Conservation (phyloP, 345 rosid genomes). For the Isatis tinctoria region DNA sequence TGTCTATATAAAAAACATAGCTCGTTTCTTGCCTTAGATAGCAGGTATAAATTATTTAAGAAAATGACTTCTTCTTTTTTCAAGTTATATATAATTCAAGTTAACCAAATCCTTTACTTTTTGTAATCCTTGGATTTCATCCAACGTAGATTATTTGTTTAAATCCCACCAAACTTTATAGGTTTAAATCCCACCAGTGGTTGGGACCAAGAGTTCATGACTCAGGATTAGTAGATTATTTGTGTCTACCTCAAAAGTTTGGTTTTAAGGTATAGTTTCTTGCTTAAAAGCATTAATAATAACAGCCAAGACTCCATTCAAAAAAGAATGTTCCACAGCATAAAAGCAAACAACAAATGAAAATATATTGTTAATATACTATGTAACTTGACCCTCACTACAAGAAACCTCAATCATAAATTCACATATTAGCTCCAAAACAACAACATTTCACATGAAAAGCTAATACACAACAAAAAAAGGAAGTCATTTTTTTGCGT, state of each 20-base stretch:
- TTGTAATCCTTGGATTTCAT: background rate
- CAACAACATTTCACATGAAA: background rate
- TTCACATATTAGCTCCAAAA: constrained; percentile 13
- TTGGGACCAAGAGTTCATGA: constrained; percentile 14
- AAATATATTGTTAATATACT: background rate
- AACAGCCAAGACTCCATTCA: background rate
- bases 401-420: constrained; percentile 27
- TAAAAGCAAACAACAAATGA: constrained; percentile 19
- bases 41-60: background rate
- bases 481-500: background rate
- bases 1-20: background rate
- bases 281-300: constrained; percentile 21
- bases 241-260: constrained; percentile 4
- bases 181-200: background rate
- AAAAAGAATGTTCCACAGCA: background rate
- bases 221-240: background rate
- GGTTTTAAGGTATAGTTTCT: constrained; percentile 24
- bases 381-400: constrained; percentile 21
- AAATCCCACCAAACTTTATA: too few relatives aligned
- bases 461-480: background rate
- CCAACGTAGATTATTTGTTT: background rate
- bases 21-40: constrained; percentile 8
- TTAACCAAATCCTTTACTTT: constrained; percentile 3
- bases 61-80: background rate
- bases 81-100: background rate